Evolutionary conservation across 768 basidiomycete species (phyloP).

Genomic region (Rhizopogon roseolus): DNA sequence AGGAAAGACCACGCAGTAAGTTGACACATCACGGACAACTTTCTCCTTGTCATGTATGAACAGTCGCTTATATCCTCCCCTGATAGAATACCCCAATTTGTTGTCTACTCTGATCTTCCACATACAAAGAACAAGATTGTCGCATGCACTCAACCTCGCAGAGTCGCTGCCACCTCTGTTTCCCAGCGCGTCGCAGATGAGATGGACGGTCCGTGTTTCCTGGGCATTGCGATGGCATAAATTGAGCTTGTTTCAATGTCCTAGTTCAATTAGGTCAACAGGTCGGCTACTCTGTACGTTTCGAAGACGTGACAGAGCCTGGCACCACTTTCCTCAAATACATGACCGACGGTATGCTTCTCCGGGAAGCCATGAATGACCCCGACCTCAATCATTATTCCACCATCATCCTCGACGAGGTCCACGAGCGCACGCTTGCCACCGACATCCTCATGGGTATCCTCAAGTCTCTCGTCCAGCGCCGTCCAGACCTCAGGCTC

Average conservation of each 20-base stretch:
- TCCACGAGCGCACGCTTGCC: constrained; percentile 95
- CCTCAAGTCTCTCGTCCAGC: constrained; percentile 77
- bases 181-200: constrained; percentile 98
- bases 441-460: constrained; percentile 99
- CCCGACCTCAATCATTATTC: constrained; percentile 85
- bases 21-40: constrained; percentile 14
- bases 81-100: constrained; percentile 91
- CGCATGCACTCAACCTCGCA: constrained; percentile 93
- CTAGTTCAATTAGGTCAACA: constrained; percentile 88
- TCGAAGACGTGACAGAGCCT: constrained; percentile 83
- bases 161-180: constrained; percentile 97
- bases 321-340: constrained; percentile 95
- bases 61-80: constrained; percentile 24
- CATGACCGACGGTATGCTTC: constrained; percentile 99
- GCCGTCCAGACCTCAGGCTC: constrained; percentile 86
- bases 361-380: constrained; percentile 99
- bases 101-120: constrained; percentile 88
- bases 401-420: constrained; percentile 98
- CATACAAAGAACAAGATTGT: constrained; percentile 88
- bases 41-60: constrained; percentile 14
- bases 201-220: constrained; percentile 78
- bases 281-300: constrained; percentile 97
- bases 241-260: constrained; percentile 1
- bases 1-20: constrained; percentile 94
- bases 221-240: neutral